Evolutionary conservation across 2,329 filamentous ascomycete species (phyloP), one percentile per base, ranked within the genome.

Genomic region (Nemania diffusa): DNA sequence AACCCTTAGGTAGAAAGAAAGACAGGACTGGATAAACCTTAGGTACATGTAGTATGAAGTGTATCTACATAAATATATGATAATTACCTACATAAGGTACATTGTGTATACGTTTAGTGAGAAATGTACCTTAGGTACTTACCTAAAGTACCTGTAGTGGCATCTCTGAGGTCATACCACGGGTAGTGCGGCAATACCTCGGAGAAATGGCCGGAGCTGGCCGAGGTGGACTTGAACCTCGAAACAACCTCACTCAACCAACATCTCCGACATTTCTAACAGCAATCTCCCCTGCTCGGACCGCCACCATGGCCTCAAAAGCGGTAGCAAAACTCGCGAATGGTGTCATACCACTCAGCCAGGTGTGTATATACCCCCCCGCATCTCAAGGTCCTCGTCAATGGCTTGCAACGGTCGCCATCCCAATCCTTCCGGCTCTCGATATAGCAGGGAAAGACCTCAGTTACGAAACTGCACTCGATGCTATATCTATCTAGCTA

Each of bases 301-400:
- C 59, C 75, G 79, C 76, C 80, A 84, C 74, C 69, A 90, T 90
- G 88, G 87, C 86, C 74, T 86, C 87, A 73, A 88, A 89, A 81
- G 86, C 82, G 76, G 85, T 81, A 76, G 83, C 84, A 63, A 88
- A 88, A 78, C 84, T 83, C 74, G 84, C 82, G 64, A 84, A 84
- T 71, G 82, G 84, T 73, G 83, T 86, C 65, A 79, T 90, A 64
- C 83, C 82, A 75, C 82, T 92, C 72, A 81, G 83, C 73, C 86
- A 89, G 83, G 90, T 91, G 82, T 73, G 81, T 72, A 55, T 11
- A 1, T 34, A 34, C 55, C 51, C 51, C 37, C 20, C 8, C 17
- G 27, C n/a, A 7, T 2, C 55, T 50, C 27, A 50, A 11, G 40
- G 24, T 20, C 57, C 15, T 27, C 11, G n/a, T 46, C 67, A 64